These are phyloP conservation scores for Corymbia maculata DNA, from an alignment of 345 rosid genomes.

Conservation along the genomic window DNA sequence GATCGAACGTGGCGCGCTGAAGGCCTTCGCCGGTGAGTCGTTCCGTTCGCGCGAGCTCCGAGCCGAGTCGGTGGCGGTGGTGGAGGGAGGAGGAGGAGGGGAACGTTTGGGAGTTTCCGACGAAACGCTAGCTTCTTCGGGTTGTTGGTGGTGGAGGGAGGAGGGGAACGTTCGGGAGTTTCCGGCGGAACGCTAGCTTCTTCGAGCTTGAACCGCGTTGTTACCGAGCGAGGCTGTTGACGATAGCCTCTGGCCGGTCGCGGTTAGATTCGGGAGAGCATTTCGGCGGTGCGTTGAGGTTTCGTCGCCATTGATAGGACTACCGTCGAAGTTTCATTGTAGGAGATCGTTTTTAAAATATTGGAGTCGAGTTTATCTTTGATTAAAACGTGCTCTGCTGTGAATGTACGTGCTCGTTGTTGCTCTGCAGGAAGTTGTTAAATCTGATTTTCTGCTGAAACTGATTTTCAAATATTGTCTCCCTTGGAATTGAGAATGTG, in stretches of 20 bases:
- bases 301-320: background rate
- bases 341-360: background rate
- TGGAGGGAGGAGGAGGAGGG: background rate
- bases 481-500: background rate
- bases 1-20: background rate
- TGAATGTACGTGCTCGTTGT: background rate
- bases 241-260: background rate
- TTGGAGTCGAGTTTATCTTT: background rate
- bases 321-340: background rate
- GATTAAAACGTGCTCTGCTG: background rate
- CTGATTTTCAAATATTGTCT: background rate
- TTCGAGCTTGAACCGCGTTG: background rate
- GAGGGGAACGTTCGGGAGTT: background rate
- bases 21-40: background rate
- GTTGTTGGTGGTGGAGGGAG: background rate
- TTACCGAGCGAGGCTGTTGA: background rate
- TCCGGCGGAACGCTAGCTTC: background rate
- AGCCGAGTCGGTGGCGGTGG: background rate
- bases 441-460: background rate
- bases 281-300: too few relatives aligned
- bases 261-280: too few relatives aligned
- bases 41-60: background rate
- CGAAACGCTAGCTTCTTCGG: background rate
- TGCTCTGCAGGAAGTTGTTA: background rate
- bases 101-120: background rate